phyloP scores from a whole-genome alignment of 2,329 filamentous ascomycete genomes.

The Pseudopyricularia cyperi region DNA sequence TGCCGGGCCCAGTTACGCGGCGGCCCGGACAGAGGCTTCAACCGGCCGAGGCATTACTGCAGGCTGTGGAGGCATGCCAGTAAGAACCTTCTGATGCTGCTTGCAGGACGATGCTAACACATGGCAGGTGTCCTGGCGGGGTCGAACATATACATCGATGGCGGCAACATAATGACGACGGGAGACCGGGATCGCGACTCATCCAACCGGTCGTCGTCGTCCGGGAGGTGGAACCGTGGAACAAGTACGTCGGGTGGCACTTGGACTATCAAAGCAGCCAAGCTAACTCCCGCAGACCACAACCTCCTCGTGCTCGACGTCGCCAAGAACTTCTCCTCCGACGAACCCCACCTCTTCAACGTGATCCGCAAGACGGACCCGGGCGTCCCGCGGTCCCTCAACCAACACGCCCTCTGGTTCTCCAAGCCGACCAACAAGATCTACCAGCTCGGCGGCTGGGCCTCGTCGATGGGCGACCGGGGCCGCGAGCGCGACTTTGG shows the following conservation, averaged over 20 bases:
- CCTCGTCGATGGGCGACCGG: slow-evolving; percentile 7
- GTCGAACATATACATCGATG: slow-evolving; percentile 11
- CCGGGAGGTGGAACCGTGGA: background rate
- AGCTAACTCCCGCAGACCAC: slow-evolving; percentile 5
- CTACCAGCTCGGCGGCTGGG: slow-evolving; percentile 11
- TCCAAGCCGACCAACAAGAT: slow-evolving; percentile 7
- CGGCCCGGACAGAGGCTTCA: background rate
- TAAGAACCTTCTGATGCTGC: background rate
- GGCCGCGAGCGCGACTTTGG: background rate
- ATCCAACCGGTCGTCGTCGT: background rate
- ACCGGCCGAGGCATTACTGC: background rate
- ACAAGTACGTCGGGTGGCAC: background rate
- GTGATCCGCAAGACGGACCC: slow-evolving; percentile 6
- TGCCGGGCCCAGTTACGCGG: background rate
- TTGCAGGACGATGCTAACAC: background rate
- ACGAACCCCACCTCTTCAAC: slow-evolving; percentile 6
- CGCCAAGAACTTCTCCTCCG: slow-evolving; percentile 9
- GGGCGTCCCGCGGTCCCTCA: slow-evolving; percentile 8
- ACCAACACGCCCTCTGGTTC: slow-evolving; percentile 10
- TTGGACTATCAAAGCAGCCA: background rate
- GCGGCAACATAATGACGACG: slow-evolving; percentile 9
- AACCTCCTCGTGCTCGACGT: slow-evolving; percentile 10
- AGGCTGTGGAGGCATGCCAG: slow-evolving; percentile 2
- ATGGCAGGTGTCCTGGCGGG: slow-evolving; percentile 8
- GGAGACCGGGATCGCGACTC: background rate